Percentiles rank a stretch among this genome's conserved stretches.
Conservation (phyloP, 352 stramenopile genomes). For the Pythium brachiatum region DNA sequence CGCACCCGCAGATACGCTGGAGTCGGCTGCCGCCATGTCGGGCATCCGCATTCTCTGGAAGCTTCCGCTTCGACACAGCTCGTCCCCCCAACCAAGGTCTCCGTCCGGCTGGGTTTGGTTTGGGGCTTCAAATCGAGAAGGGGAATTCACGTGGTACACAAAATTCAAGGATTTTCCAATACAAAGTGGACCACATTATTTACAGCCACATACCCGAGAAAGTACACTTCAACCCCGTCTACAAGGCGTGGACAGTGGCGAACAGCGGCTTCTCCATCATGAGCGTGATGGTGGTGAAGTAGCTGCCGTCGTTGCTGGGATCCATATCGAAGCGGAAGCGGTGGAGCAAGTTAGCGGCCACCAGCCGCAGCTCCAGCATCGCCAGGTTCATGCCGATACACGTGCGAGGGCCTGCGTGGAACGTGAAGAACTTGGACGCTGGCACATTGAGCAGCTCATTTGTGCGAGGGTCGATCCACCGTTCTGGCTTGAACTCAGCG, state of each 20-base stretch:
- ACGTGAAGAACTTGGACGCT: constrained; percentile 34
- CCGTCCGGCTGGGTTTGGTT: neutral
- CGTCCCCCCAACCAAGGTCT: neutral
- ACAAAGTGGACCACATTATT: neutral
- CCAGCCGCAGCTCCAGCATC: constrained; percentile 18
- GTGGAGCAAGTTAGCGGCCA: constrained; percentile 14
- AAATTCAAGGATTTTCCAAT: neutral
- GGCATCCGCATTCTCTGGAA: neutral
- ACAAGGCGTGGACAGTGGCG: too few species aligned
- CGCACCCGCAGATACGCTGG: neutral
- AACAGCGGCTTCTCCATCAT: constrained; percentile 21
- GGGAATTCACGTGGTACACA: neutral
- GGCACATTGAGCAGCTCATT: constrained; percentile 17
- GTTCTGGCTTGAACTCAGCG: constrained; percentile 25
- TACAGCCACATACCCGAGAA: neutral
- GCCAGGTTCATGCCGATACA: constrained; percentile 44
- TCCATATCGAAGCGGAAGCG: constrained; percentile 18
- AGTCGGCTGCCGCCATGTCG: neutral
- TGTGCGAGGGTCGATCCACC: constrained; percentile 36
- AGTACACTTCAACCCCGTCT: neutral
- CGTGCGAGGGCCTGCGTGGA: constrained; percentile 39
- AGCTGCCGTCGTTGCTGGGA: constrained; percentile 16
- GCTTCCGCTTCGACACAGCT: neutral
- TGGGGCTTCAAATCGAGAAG: neutral
- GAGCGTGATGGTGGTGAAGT: constrained; percentile 10